These are phyloP conservation scores for Centaurea solstitialis DNA, from an alignment of 129 eudicot species.

Conservation along the genomic window DNA sequence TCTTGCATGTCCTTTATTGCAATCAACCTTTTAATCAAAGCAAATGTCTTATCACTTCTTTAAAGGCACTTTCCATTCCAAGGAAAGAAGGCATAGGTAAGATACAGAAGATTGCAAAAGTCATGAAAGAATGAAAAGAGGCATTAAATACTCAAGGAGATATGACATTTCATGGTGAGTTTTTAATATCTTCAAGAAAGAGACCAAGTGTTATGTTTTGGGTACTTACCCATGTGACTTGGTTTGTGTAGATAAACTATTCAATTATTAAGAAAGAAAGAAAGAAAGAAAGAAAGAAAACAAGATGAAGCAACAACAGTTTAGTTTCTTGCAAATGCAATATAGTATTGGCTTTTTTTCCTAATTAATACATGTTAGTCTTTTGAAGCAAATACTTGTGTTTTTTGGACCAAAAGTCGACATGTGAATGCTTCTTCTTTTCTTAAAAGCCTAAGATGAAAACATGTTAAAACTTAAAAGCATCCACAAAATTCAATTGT, in stretches of 20 bases:
- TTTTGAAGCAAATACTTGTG: neutral
- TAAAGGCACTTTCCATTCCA: slow-evolving; percentile 28
- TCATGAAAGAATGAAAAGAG: slow-evolving; percentile 41
- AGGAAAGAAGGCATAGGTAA: slow-evolving; percentile 39
- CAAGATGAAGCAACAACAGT: neutral
- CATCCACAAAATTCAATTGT: neutral
- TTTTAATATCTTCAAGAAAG: slow-evolving; percentile 29
- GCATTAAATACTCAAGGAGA: slow-evolving; percentile 29
- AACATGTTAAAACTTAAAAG: neutral
- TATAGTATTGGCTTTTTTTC: neutral
- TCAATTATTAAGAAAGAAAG: neutral
- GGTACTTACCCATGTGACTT: slow-evolving; percentile 40
- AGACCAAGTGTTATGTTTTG: slow-evolving; percentile 38
- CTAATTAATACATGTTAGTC: neutral
- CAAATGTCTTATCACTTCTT: slow-evolving; percentile 40
- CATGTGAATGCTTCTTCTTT: neutral
- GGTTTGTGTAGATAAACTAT: slow-evolving; percentile 14
- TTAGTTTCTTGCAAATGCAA: neutral
- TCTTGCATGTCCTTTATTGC: slow-evolving; percentile 39
- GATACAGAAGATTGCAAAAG: slow-evolving; percentile 38
- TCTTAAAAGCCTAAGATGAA: neutral
- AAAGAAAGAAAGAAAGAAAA: too few species aligned
- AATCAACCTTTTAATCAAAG: slow-evolving; percentile 37
- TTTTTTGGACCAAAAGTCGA: neutral
- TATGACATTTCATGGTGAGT: slow-evolving; percentile 39